phyloP scores from a whole-genome alignment of 176 grass and related monocot genomes.

The Cenchrus fungigraminus region DNA sequence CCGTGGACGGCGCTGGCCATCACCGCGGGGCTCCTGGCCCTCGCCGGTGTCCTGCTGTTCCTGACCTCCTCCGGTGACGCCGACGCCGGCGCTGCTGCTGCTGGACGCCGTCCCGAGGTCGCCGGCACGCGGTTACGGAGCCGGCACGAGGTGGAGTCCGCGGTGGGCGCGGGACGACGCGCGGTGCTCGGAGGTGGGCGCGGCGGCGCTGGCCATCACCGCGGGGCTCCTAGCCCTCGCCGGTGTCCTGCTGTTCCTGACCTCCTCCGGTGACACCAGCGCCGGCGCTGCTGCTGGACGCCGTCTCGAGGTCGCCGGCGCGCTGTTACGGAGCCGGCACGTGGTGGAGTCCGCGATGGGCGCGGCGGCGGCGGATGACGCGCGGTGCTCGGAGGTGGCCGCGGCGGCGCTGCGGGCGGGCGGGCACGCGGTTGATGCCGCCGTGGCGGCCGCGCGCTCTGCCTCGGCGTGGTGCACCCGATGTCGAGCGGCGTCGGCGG shows the following conservation, averaged over 20 bases:
- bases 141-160: conserved; percentile 49
- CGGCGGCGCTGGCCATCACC: conserved; percentile 54
- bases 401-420: conserved; percentile 62
- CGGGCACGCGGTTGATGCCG: conserved; percentile 88
- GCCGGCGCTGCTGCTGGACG: not conserved
- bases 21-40: conserved; percentile 39
- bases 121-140: not conserved
- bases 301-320: not conserved
- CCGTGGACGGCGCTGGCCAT: conserved; percentile 38
- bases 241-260: conserved; percentile 29
- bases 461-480: conserved; percentile 88
- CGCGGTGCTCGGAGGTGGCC: conserved; percentile 80
- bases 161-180: conserved; percentile 66
- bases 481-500: conserved; percentile 86
- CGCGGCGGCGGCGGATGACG: conserved; percentile 79
- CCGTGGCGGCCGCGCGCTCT: conserved; percentile 65
- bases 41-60: conserved; percentile 35
- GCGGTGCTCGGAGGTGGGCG: conserved; percentile 82
- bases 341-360: conserved; percentile 47
- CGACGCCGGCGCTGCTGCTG: not conserved
- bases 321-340: conserved; percentile 26
- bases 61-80: not conserved
- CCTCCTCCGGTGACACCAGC: not conserved
- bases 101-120: not conserved
- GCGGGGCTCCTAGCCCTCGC: conserved; percentile 41